Evolutionary conservation across 2,329 filamentous ascomycete genomes (phyloP).

Genomic region (Zymoseptoria crescenta): DNA sequence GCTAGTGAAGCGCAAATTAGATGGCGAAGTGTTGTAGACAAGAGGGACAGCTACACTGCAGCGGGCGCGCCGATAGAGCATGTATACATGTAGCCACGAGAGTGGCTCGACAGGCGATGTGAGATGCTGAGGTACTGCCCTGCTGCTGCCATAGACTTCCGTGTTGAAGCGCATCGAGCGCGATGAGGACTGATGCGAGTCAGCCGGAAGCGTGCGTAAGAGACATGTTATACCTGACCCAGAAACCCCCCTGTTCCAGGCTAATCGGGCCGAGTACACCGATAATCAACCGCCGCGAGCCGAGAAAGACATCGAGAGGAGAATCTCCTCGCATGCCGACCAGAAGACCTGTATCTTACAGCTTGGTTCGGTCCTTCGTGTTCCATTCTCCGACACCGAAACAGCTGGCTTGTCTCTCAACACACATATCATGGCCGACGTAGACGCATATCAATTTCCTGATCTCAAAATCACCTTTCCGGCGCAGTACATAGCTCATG

Average conservation of each 20-base stretch:
- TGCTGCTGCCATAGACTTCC: too few relatives aligned
- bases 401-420: background rate
- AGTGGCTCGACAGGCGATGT: too few relatives aligned
- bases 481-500: conserved; percentile 24
- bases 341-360: background rate
- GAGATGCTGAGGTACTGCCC: too few relatives aligned
- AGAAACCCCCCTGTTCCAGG: background rate
- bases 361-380: background rate
- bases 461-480: background rate
- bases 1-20: background rate
- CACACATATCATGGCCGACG: background rate
- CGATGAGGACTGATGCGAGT: background rate
- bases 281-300: background rate
- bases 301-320: background rate
- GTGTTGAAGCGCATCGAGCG: too few relatives aligned
- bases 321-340: background rate
- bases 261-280: background rate
- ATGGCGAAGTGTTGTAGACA: too few relatives aligned
- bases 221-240: background rate
- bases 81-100: too few relatives aligned
- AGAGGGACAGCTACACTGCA: too few relatives aligned
- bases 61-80: too few relatives aligned
- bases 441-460: background rate
- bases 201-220: background rate
- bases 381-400: too few relatives aligned